A percentile compares a stretch with the other conserved stretches of the same genome.
Evolutionary conservation across 139 green algal genomes (phyloP).

Genomic region (Coelastrella sp.): DNA sequence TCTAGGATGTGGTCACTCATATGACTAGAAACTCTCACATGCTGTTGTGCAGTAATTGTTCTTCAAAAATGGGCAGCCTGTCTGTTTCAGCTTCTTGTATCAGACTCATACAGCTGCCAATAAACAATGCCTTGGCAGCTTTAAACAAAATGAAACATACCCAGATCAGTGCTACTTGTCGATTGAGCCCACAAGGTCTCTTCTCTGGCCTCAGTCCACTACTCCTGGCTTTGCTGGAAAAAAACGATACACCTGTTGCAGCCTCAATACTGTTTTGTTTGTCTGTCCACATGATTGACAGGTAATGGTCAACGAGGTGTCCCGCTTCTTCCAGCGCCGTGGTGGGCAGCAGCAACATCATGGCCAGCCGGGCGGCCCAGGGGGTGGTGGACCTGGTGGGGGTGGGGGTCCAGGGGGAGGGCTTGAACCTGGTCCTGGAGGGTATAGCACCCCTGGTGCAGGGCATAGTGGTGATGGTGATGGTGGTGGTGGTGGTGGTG

Average conservation of each 20-base stretch:
- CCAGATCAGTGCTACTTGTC: too few species aligned
- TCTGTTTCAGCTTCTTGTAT: too few species aligned
- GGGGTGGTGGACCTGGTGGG: constrained; percentile 17
- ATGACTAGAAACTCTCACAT: too few species aligned
- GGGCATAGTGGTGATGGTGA: background rate
- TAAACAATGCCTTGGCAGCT: background rate
- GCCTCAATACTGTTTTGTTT: background rate
- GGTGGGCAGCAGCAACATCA: constrained; percentile 3
- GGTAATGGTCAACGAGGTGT: constrained; percentile 62
- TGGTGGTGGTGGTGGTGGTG: background rate
- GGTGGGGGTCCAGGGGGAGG: background rate
- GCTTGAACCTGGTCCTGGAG: background rate
- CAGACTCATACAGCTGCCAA: too few species aligned
- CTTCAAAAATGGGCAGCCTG: too few species aligned
- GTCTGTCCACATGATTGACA: background rate
- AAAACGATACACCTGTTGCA: background rate
- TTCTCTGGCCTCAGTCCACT: background rate
- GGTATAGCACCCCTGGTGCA: background rate
- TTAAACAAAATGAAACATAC: background rate
- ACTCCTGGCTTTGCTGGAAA: background rate
- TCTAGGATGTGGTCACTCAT: background rate
- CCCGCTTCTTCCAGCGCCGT: constrained; percentile 57
- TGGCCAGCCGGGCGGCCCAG: constrained; percentile 33
- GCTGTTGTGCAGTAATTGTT: too few species aligned
- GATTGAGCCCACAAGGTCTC: too few species aligned